Evolutionary conservation across 1,139 yeast species (phyloP).

Genomic region (Spathaspora jeffriesii): DNA sequence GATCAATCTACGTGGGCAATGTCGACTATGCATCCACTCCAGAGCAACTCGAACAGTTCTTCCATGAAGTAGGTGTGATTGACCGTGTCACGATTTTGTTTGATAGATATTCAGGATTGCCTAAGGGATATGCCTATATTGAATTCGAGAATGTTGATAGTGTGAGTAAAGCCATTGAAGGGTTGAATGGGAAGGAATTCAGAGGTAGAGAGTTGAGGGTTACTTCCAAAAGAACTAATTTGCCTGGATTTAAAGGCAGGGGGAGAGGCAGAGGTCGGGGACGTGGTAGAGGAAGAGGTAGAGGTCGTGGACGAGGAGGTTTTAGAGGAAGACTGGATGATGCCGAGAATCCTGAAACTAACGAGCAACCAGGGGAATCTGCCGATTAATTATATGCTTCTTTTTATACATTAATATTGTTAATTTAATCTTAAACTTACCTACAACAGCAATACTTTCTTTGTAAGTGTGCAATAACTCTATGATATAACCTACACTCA

Average conservation of each 20-base stretch:
- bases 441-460: too few species aligned
- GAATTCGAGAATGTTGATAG: slow-evolving; percentile 33
- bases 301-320: slow-evolving; percentile 17
- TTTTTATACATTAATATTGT: background rate
- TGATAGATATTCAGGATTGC: slow-evolving; percentile 36
- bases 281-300: slow-evolving; percentile 20
- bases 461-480: too few species aligned
- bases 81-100: slow-evolving; percentile 42
- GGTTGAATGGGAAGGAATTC: slow-evolving; percentile 33
- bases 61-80: slow-evolving; percentile 33
- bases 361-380: slow-evolving; percentile 7
- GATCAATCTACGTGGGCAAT: slow-evolving; percentile 46
- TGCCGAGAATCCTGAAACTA: background rate
- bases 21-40: slow-evolving; percentile 45
- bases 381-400: background rate
- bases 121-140: slow-evolving; percentile 49
- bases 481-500: too few species aligned
- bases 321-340: slow-evolving; percentile 11
- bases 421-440: background rate
- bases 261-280: slow-evolving; percentile 23
- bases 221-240: slow-evolving; percentile 38
- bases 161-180: slow-evolving; percentile 35
- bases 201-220: slow-evolving; percentile 40
- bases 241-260: slow-evolving; percentile 33
- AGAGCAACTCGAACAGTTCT: slow-evolving; percentile 40